Evolutionary conservation across 1,139 yeast species (phyloP), one percentile per base, ranked within the genome.

Genomic region (Magnusiomyces magnusii): DNA sequence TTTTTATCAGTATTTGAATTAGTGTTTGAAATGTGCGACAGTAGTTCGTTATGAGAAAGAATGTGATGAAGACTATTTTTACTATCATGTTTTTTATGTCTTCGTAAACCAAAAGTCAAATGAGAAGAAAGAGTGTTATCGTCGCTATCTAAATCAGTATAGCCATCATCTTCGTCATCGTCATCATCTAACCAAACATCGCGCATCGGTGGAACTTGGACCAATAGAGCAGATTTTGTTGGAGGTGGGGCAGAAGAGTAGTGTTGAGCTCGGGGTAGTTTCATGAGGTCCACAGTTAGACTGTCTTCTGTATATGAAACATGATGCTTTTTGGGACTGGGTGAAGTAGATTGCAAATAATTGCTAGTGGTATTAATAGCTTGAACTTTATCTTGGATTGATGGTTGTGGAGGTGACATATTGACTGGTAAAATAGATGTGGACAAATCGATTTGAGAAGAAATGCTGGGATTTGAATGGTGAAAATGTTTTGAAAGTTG

Each of bases 181-280:
- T 57, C 60, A 23, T 57, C 60, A 23, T 57, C 60, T 13, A 57
- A 54, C 60, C 60, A 57, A n/a, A 57, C 60, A 27, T 57, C 53
- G 9, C 47, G 57, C 57, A 54, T 57, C 17, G 60, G 57, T 2
- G 57, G 56, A 25, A 55, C 53, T 17, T 51, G 54, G 17, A 47
- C 52, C 51, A 51, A 21, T 19, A 51, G 56, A 50, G 41, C 53
- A 39, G 47, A 23, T 19, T 15, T 50, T 10, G 39, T 24, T 21
- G 36, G 36, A 31, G 36, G 36, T 31, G 39, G 51, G 42, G 57
- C 49, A 17, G 28, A 31, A 25, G 51, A 53, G 10, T 53, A 44
- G 25, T 47, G 44, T 21, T 49, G 50, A 3, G 25, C 28, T 31
- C 54, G 49, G n/a, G 60, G 60, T 2, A 57, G 57, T 27, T 55